phyloP scores from a whole-genome alignment of 2,329 filamentous ascomycete species.

The Exophiala calicioides region DNA sequence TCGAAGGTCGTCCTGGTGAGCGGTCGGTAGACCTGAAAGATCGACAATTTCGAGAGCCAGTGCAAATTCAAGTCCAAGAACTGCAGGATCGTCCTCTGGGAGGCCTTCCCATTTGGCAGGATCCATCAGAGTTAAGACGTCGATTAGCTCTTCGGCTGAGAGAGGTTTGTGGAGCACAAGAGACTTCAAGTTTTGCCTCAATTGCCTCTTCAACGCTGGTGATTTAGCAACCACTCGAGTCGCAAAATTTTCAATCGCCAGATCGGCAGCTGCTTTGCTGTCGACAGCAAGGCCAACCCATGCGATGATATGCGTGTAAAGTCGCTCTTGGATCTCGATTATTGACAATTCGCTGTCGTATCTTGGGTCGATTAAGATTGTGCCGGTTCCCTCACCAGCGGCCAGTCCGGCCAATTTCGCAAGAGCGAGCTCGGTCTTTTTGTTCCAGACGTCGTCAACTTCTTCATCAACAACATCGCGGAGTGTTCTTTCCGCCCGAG shows the following conservation, averaged over 20 bases:
- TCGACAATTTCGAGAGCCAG: slow-evolving; percentile 65
- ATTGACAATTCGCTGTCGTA: slow-evolving; percentile 42
- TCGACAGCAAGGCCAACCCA: slow-evolving; percentile 74
- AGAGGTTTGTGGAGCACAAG: slow-evolving; percentile 73
- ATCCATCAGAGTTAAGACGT: slow-evolving; percentile 75
- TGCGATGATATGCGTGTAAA: slow-evolving; percentile 71
- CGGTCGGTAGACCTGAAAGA: slow-evolving; percentile 43
- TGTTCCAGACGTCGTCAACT: slow-evolving; percentile 84
- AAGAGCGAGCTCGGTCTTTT: slow-evolving; percentile 87
- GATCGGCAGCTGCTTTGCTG: slow-evolving; percentile 69
- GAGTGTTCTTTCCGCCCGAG: slow-evolving; percentile 70
- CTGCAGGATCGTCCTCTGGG: slow-evolving; percentile 45
- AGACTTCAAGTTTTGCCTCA: slow-evolving; percentile 68
- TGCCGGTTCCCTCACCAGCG: slow-evolving; percentile 58
- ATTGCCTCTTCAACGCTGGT: slow-evolving; percentile 68
- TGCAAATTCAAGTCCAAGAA: slow-evolving; percentile 67
- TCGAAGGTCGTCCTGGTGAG: slow-evolving; percentile 49
- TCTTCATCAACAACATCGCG: slow-evolving; percentile 67
- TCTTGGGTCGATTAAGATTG: slow-evolving; percentile 11
- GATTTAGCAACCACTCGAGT: slow-evolving; percentile 57
- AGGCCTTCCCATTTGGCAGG: slow-evolving; percentile 46
- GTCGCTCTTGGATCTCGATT: slow-evolving; percentile 74
- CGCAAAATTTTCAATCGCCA: slow-evolving; percentile 69
- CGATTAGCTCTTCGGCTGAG: slow-evolving; percentile 53
- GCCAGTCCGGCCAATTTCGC: slow-evolving; percentile 79